Conservation (phyloP, 2,329 filamentous ascomycete species). For the Beauveria bassiana region DNA sequence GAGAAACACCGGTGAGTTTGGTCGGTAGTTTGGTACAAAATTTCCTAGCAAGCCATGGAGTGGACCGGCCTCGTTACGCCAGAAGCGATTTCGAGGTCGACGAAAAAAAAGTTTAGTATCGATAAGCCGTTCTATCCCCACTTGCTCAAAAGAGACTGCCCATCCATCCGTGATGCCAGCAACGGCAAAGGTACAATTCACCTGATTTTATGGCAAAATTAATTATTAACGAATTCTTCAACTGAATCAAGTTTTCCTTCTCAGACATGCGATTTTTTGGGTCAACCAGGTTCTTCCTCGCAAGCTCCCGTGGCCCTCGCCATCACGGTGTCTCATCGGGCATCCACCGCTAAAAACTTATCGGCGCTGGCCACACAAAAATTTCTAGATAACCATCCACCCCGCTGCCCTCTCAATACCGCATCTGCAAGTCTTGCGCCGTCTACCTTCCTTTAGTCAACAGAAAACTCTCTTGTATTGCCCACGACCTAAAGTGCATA, state of each 20-base stretch:
- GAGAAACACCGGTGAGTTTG: not conserved
- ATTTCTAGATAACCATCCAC: conserved; percentile 26
- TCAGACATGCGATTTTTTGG: too few species aligned
- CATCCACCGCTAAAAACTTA: conserved; percentile 11
- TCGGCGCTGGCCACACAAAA: conserved; percentile 12
- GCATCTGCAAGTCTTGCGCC: conserved; percentile 25
- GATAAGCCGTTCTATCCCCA: conserved; percentile 1
- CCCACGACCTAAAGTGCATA: not conserved
- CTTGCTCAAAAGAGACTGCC: conserved; percentile 5
- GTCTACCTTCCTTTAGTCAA: not conserved
- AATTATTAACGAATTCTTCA: too few species aligned
- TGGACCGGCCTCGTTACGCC: not conserved
- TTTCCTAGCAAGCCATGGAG: not conserved
- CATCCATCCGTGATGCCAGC: too few species aligned
- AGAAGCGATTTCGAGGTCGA: not conserved
- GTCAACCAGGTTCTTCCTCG: too few species aligned
- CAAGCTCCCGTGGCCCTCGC: not conserved
- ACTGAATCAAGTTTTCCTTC: not conserved
- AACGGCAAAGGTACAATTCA: too few species aligned
- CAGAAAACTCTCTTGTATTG: not conserved
- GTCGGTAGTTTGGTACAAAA: not conserved
- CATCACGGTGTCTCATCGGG: conserved; percentile 4
- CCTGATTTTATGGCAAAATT: too few species aligned
- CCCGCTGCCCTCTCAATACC: conserved; percentile 15
- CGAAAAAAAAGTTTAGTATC: conserved; percentile 10